phyloP scores from a whole-genome alignment of 805 yeast genomes.

The Starmerella davenportii region DNA sequence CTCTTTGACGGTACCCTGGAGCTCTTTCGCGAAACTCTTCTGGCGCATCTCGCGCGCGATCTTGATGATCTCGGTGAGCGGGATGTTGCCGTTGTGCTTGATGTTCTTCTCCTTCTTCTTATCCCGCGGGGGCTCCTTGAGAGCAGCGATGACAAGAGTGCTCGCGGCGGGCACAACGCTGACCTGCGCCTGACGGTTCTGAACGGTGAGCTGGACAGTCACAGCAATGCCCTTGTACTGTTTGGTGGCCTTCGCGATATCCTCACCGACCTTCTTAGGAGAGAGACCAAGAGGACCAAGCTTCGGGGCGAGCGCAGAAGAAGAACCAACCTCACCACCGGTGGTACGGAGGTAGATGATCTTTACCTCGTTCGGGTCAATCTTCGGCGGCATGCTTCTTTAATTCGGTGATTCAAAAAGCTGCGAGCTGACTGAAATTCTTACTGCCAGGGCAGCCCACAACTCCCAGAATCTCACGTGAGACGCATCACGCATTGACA shows the following conservation, averaged over 20 bases:
- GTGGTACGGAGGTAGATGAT: conserved; percentile 98
- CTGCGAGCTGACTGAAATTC: background rate
- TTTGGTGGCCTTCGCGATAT: conserved; percentile 99
- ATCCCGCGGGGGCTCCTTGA: conserved; percentile 99
- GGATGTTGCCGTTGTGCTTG: conserved; percentile 97
- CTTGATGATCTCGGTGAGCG: conserved; percentile 88
- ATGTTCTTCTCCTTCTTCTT: conserved; percentile 99
- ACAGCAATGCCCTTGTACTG: conserved; percentile 98
- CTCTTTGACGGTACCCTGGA: conserved; percentile 95
- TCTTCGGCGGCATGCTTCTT: conserved; percentile 71
- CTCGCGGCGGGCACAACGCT: conserved; percentile 99
- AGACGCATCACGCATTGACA: no score
- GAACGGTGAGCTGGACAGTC: conserved; percentile 95
- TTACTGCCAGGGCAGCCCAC: background rate
- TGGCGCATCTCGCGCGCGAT: conserved; percentile 95
- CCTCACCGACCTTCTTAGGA: conserved; percentile 99
- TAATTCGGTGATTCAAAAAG: conserved; percentile 3
- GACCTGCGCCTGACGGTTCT: conserved; percentile 98
- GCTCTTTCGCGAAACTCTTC: conserved; percentile 94
- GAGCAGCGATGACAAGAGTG: conserved; percentile 94
- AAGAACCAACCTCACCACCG: conserved; percentile 99
- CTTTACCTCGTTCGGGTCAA: conserved; percentile 97
- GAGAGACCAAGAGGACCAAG: conserved; percentile 99
- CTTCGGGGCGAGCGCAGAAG: conserved; percentile 99
- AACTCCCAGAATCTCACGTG: background rate